Conservation (phyloP, 805 yeast species). For the Saccharomycopsis synnaedendra region DNA sequence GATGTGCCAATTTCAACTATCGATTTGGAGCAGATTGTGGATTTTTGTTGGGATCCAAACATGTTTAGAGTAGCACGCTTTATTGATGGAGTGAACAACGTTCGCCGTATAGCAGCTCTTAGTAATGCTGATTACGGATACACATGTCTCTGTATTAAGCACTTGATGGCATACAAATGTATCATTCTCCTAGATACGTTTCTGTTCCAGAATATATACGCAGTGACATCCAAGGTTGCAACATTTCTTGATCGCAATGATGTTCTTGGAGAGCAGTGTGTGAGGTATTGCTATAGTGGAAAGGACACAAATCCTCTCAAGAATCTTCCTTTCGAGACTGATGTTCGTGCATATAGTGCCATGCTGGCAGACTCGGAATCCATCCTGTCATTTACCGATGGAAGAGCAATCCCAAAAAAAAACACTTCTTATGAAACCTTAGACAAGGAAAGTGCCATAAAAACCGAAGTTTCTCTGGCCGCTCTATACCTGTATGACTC, state of each 20-base stretch:
- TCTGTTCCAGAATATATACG: conserved; percentile 80
- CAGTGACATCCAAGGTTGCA: conserved; percentile 73
- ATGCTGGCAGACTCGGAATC: not conserved
- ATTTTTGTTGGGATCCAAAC: conserved; percentile 95
- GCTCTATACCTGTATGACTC: no score
- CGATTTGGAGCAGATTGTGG: conserved; percentile 57
- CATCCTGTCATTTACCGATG: not conserved
- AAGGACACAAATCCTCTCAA: conserved; percentile 4
- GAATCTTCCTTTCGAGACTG: conserved; percentile 4
- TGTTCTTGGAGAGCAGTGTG: conserved; percentile 71
- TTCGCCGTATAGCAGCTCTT: conserved; percentile 60
- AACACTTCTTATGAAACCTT: not conserved
- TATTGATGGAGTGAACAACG: conserved; percentile 81
- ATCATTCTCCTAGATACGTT: conserved; percentile 76
- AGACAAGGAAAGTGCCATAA: not conserved
- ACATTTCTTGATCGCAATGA: conserved; percentile 46
- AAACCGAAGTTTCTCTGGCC: not conserved
- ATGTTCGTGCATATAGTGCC: not conserved
- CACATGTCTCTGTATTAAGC: conserved; percentile 82
- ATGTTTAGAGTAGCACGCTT: conserved; percentile 79
- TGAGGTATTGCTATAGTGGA: conserved; percentile 31
- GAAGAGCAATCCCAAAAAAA: not conserved
- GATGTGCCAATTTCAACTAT: conserved; percentile 94
- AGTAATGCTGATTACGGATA: conserved; percentile 73
- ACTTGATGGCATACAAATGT: conserved; percentile 81